A percentile compares a stretch with the other conserved stretches of the same genome.
These are phyloP conservation scores for Gypsophila paniculata DNA, from an alignment of 179 eudicot genomes.

Conservation along the genomic window DNA sequence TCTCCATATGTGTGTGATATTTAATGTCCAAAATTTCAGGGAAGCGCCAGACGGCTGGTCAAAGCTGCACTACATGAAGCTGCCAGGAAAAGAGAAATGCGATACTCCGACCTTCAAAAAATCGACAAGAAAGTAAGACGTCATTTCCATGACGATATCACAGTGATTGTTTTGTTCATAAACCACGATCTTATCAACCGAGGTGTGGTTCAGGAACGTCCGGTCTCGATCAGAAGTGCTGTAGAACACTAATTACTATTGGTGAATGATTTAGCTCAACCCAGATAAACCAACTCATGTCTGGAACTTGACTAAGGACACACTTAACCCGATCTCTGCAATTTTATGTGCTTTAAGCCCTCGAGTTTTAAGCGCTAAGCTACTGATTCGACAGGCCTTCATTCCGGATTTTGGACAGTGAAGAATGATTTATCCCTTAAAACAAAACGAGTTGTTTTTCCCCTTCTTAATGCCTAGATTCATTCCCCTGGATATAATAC, in stretches of 20 bases:
- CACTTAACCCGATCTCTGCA: neutral
- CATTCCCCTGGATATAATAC: neutral
- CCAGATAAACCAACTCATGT: neutral
- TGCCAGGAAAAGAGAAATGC: conserved; percentile 66
- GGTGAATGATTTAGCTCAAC: conserved; percentile 20
- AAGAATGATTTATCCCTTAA: conserved; percentile 11
- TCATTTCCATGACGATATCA: conserved; percentile 73
- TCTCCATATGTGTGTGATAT: conserved; percentile 9
- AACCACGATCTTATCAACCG: conserved; percentile 57
- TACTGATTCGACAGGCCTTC: too few relatives aligned
- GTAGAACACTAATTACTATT: conserved; percentile 39
- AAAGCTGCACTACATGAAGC: conserved; percentile 80
- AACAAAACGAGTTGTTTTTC: conserved; percentile 14
- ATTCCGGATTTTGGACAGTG: neutral
- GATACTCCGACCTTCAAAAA: conserved; percentile 63
- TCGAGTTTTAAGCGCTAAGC: neutral
- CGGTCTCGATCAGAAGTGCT: conserved; percentile 53
- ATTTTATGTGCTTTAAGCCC: too few relatives aligned
- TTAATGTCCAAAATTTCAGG: conserved; percentile 33
- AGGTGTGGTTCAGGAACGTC: conserved; percentile 42
- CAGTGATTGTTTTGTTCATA: conserved; percentile 60
- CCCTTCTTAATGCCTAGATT: neutral
- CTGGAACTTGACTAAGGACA: conserved; percentile 11
- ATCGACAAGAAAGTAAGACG: conserved; percentile 67
- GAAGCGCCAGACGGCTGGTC: conserved; percentile 64